phyloP scores from a whole-genome alignment of 2,329 filamentous ascomycete species.

The Claviceps pusilla region DNA sequence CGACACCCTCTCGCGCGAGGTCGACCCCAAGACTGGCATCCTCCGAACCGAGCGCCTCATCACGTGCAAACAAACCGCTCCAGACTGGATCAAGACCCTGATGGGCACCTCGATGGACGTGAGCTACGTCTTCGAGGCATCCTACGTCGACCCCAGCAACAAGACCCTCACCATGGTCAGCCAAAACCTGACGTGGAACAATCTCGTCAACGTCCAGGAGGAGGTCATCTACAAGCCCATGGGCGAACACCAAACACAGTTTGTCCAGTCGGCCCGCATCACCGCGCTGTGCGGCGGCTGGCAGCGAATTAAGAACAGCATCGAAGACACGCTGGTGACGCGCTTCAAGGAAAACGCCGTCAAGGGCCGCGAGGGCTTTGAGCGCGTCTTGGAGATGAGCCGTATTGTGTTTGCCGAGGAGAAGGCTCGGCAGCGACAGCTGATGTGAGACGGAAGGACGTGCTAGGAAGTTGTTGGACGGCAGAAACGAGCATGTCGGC shows the following conservation, averaged over 20 bases:
- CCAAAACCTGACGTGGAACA: conserved; percentile 84
- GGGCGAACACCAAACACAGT: conserved; percentile 50
- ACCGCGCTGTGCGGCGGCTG: conserved; percentile 90
- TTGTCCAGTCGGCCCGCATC: conserved; percentile 80
- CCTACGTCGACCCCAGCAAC: conserved; percentile 70
- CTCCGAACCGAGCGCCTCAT: conserved; percentile 48
- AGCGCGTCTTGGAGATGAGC: conserved; percentile 87
- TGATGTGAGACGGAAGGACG: neutral
- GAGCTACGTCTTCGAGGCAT: conserved; percentile 86
- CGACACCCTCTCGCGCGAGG: conserved; percentile 66
- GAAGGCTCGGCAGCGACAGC: conserved; percentile 38
- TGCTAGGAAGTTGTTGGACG: too few relatives aligned
- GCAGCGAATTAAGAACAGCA: conserved; percentile 91
- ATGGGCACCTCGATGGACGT: conserved; percentile 61
- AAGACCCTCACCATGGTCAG: conserved; percentile 95
- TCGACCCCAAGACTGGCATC: conserved; percentile 42
- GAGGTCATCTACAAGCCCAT: conserved; percentile 72
- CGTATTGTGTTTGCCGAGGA: conserved; percentile 84
- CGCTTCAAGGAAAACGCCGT: conserved; percentile 83
- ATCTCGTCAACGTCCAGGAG: conserved; percentile 82
- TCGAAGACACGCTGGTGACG: conserved; percentile 81
- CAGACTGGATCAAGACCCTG: conserved; percentile 66
- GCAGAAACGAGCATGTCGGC: too few relatives aligned
- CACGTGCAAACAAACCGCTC: conserved; percentile 48
- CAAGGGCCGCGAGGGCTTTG: conserved; percentile 87